phyloP scores from a whole-genome alignment of 164 flowering plant species.

The Vitis amurensis region DNA sequence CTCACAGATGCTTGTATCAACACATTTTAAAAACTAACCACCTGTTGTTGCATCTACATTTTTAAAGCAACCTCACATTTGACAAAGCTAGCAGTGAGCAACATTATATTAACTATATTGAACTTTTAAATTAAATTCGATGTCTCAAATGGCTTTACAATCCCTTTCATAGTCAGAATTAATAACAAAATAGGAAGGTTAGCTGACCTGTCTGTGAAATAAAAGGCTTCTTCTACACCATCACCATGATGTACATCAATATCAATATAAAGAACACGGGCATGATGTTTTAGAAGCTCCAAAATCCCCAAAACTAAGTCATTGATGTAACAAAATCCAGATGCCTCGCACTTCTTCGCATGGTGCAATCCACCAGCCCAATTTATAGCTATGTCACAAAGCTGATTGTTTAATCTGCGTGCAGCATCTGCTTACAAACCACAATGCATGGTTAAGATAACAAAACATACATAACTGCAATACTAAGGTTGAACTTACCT shows the following conservation, averaged over 20 bases:
- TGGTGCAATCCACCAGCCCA: constrained; percentile 99
- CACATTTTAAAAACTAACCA: too few species aligned
- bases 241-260: constrained; percentile 99
- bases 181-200: not conserved
- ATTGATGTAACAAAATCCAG: constrained; percentile 98
- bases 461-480: too few species aligned
- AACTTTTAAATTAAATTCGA: too few species aligned
- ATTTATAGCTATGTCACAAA: constrained; percentile 96
- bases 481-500: constrained; percentile 45
- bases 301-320: constrained; percentile 93
- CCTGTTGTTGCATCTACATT: too few species aligned
- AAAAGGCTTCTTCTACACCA: constrained; percentile 99
- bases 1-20: too few species aligned
- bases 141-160: too few species aligned
- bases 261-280: constrained; percentile 91
- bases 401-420: constrained; percentile 78
- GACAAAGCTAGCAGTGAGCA: too few species aligned
- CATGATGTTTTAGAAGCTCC: constrained; percentile 90
- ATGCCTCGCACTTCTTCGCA: constrained; percentile 97
- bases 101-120: too few species aligned
- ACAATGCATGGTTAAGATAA: constrained; percentile 1
- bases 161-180: too few species aligned
- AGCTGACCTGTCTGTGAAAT: constrained; percentile 85
- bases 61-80: too few species aligned
- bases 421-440: constrained; percentile 78